Percentiles rank a stretch among this genome's conserved stretches.
These are phyloP conservation scores for Alternaria triticimaculans DNA, from an alignment of 2,329 filamentous ascomycete genomes.

Conservation along the genomic window DNA sequence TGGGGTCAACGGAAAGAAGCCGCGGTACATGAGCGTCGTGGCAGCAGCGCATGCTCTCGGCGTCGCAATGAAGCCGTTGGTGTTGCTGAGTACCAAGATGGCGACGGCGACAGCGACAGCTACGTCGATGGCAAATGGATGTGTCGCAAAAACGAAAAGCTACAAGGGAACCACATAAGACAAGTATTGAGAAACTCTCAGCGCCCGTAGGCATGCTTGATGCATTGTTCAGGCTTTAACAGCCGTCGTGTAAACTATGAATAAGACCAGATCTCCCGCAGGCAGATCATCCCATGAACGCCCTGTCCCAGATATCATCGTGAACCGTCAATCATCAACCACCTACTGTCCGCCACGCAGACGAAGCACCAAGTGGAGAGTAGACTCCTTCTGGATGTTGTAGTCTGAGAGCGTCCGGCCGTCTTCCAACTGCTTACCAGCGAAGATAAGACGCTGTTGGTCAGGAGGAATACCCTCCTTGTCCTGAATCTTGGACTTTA, in stretches of 20 bases:
- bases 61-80: background rate
- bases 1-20: slow-evolving; percentile 15
- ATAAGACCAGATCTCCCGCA: slow-evolving; percentile 31
- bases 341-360: slow-evolving; percentile 63
- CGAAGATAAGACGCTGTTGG: slow-evolving; percentile 92
- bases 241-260: slow-evolving; percentile 38
- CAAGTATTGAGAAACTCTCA: slow-evolving; percentile 27
- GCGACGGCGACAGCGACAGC: background rate
- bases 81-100: background rate
- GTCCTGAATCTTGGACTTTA: slow-evolving; percentile 84
- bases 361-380: slow-evolving; percentile 68
- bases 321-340: slow-evolving; percentile 19
- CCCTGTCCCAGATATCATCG: slow-evolving; percentile 35
- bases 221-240: slow-evolving; percentile 35
- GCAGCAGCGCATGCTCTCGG: background rate
- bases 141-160: background rate
- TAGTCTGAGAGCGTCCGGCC: slow-evolving; percentile 91
- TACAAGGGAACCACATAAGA: background rate
- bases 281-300: slow-evolving; percentile 38
- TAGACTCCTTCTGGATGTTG: slow-evolving; percentile 86
- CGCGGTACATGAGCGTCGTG: slow-evolving; percentile 5
- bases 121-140: no score
- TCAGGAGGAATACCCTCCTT: slow-evolving; percentile 90
- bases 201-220: slow-evolving; percentile 38
- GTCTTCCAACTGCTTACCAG: slow-evolving; percentile 92